phyloP scores from a whole-genome alignment of 352 stramenopile genomes.

The Aphanomyces stellatus region DNA sequence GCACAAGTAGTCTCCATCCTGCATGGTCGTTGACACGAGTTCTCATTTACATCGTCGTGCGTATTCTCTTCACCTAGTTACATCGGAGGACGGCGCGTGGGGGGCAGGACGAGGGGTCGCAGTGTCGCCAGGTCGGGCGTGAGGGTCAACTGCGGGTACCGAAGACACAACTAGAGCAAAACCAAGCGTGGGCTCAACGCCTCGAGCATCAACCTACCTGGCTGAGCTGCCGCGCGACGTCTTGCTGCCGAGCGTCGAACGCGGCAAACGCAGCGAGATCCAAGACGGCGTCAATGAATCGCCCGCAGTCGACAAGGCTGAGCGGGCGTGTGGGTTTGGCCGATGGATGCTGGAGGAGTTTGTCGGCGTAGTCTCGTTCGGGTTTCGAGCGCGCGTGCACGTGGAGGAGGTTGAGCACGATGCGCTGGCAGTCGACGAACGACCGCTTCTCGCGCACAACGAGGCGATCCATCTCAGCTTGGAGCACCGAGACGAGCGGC shows the following conservation, averaged over 20 bases:
- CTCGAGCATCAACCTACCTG: conserved; percentile 1
- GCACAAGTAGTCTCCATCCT: not conserved
- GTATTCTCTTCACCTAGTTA: not conserved
- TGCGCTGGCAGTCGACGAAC: conserved; percentile 28
- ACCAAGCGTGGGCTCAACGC: too few relatives aligned
- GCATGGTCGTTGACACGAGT: too few relatives aligned
- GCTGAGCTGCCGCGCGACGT: not conserved
- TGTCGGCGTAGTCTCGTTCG: conserved; percentile 29
- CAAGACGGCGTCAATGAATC: conserved; percentile 27
- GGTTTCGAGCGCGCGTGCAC: conserved; percentile 24
- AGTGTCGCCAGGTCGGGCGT: not conserved
- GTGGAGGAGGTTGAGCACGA: conserved; percentile 26
- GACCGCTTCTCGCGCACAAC: not conserved
- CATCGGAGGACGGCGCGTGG: not conserved
- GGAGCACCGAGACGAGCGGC: not conserved
- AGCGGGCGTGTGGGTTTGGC: conserved; percentile 5
- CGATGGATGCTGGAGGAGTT: conserved; percentile 6
- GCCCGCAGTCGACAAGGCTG: conserved; percentile 23
- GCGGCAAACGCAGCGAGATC: conserved; percentile 26
- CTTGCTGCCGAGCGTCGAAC: not conserved
- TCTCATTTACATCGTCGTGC: not conserved
- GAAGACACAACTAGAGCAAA: not conserved
- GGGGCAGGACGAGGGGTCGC: not conserved
- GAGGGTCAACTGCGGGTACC: not conserved
- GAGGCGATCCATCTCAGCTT: not conserved